Base-by-base conservation (phyloP, 176 grass and related monocot genomes). In the Aechmea fasciata region DNA sequence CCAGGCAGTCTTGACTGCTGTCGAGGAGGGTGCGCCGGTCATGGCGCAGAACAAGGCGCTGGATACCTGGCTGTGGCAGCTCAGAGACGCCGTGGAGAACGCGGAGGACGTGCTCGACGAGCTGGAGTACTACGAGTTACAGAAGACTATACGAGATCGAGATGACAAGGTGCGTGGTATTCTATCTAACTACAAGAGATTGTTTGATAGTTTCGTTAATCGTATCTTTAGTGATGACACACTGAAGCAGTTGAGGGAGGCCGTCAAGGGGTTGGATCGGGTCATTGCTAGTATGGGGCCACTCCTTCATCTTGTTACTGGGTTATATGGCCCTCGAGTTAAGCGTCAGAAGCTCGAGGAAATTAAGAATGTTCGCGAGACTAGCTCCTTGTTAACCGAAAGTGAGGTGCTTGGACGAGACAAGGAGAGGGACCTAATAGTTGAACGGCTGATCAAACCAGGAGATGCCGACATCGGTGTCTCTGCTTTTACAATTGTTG, bases 81-180 rank as follows among this genome's bases (percentile, higher is more conserved):
- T 78, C 13, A 69, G 65, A 78, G 76, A 78, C 61, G 67, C 67
- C 2, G 9, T 69, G 11, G 64, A 78, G 26, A 29, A 20, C 5
- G 76, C 76, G 0, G 66, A 78, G 0, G 67, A 78, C 18, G 52
- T 52, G 33, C 76, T 78, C 9, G 76, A 78, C 11, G 65, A 68
- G 5, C 28, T 78, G 2, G 52, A 71, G 28, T 71, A 78, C 18
- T 61, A 25, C 10, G 5, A 25, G 0, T 13, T 70, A 3, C 28
- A 78, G 63, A 54, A 71, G 12, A 63, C 23, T 51, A 14, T 62
- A 6, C 1, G 23, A 47, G 52, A 26, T 6, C 9, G 49, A 3
- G 66, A 70, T 48, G 48, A 69, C 28, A 78, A 51, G 66, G 75
- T 70, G 10, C 57, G 51, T 28, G 64, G 66, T 14, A 19, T 51